Conservation (phyloP, 495 filamentous ascomycete genomes). For the Xylaria grammica region DNA sequence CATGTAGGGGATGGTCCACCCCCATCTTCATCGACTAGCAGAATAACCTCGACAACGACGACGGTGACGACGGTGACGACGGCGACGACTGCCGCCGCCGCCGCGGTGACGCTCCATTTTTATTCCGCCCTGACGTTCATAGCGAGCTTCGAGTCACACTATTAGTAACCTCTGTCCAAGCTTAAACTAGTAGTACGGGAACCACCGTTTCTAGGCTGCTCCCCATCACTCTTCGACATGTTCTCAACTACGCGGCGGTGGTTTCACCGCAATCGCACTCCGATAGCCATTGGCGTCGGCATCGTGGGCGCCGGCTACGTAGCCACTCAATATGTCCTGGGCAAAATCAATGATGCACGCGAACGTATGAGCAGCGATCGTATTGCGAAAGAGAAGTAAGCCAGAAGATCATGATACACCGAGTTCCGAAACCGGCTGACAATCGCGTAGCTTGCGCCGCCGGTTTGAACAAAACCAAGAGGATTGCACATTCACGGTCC, state of each 20-base stretch:
- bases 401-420: constrained; percentile 13
- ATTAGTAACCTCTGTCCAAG: neutral
- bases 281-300: constrained; percentile 83
- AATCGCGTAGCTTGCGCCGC: constrained; percentile 73
- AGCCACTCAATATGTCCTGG: constrained; percentile 87
- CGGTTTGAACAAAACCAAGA: constrained; percentile 99
- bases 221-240: constrained; percentile 60
- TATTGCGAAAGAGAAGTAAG: constrained; percentile 94
- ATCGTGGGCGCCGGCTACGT: constrained; percentile 90
- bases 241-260: constrained; percentile 82
- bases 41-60: neutral
- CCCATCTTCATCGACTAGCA: neutral
- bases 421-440: constrained; percentile 21
- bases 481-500: constrained; percentile 97
- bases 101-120: no score
- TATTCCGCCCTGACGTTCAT: neutral
- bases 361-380: constrained; percentile 95
- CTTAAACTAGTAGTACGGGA: neutral
- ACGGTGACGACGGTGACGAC: neutral
- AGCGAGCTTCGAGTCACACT: constrained; percentile 10
- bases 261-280: constrained; percentile 89
- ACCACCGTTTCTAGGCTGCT: neutral
- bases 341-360: constrained; percentile 87
- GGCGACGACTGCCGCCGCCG: neutral
- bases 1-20: neutral